These are phyloP conservation scores for Cladosporium sp. DNA, from an alignment of 2,329 filamentous ascomycete genomes.

Conservation along the genomic window DNA sequence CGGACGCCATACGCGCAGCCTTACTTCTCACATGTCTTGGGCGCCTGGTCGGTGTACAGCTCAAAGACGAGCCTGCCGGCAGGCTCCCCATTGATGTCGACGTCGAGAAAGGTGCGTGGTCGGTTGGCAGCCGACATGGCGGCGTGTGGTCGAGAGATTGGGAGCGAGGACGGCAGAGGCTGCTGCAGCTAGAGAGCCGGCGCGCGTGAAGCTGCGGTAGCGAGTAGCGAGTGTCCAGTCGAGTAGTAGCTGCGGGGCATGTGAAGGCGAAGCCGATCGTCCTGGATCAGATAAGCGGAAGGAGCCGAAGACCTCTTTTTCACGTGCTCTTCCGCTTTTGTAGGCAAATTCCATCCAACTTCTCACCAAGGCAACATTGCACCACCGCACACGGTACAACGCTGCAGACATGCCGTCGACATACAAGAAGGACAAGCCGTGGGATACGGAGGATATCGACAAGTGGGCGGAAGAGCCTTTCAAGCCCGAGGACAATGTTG, in stretches of 20 bases:
- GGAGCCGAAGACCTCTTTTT: not conserved
- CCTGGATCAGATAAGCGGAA: not conserved
- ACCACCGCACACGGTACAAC: constrained; percentile 12
- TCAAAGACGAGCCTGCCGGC: constrained; percentile 42
- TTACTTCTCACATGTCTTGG: constrained; percentile 45
- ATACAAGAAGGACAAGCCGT: constrained; percentile 84
- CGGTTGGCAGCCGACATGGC: constrained; percentile 18
- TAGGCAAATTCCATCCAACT: not conserved
- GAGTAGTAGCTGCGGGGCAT: not conserved
- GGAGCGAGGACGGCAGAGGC: not conserved
- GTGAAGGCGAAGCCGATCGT: not conserved
- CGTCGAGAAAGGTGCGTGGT: constrained; percentile 40
- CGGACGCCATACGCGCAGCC: constrained; percentile 9
- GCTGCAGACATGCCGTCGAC: constrained; percentile 70
- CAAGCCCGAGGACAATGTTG: constrained; percentile 77
- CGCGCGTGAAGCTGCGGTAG: not conserved
- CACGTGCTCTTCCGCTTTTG: not conserved
- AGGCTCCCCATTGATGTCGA: constrained; percentile 38
- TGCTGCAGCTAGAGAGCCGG: not conserved
- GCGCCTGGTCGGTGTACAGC: constrained; percentile 43
- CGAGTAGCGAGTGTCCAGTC: not conserved
- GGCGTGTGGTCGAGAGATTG: not conserved
- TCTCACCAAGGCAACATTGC: not conserved
- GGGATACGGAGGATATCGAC: constrained; percentile 96
- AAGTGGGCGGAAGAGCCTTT: constrained; percentile 93